Evolutionary conservation across 108 stramenopile genomes (phyloP).

Genomic region (Aurantiochytrium sp.): DNA sequence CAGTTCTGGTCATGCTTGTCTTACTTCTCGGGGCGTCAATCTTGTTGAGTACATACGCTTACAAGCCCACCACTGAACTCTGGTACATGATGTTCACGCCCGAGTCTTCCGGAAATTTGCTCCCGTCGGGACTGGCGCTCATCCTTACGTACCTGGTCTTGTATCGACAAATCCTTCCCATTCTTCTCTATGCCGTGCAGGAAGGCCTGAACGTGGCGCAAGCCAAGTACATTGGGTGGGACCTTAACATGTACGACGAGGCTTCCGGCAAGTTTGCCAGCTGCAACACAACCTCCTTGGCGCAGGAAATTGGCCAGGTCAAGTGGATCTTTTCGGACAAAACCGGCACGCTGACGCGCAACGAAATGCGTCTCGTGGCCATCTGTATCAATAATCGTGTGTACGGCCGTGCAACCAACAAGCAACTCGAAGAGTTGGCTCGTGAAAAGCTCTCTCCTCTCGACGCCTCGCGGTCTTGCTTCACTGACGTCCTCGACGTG

Average conservation of each 20-base stretch:
- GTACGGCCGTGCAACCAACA: constrained; percentile 51
- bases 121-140: constrained; percentile 54
- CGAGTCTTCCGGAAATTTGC: not conserved
- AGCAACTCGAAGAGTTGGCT: not conserved
- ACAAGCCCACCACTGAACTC: constrained; percentile 22
- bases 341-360: constrained; percentile 92
- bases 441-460: not conserved
- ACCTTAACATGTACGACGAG: constrained; percentile 51
- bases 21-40: constrained; percentile 19
- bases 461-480: not conserved
- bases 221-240: constrained; percentile 42
- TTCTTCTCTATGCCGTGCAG: constrained; percentile 55
- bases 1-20: constrained; percentile 20
- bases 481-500: not conserved
- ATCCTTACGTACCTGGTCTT: constrained; percentile 70
- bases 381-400: constrained; percentile 75
- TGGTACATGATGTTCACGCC: constrained; percentile 31
- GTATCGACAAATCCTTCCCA: constrained; percentile 62
- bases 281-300: constrained; percentile 42
- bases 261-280: constrained; percentile 43
- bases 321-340: constrained; percentile 64
- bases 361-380: constrained; percentile 91
- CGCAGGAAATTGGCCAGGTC: constrained; percentile 50
- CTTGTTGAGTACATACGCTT: constrained; percentile 19
- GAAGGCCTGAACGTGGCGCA: constrained; percentile 53